phyloP scores from a whole-genome alignment of 2,329 filamentous ascomycete species.

The Bipolaris bicolor region DNA sequence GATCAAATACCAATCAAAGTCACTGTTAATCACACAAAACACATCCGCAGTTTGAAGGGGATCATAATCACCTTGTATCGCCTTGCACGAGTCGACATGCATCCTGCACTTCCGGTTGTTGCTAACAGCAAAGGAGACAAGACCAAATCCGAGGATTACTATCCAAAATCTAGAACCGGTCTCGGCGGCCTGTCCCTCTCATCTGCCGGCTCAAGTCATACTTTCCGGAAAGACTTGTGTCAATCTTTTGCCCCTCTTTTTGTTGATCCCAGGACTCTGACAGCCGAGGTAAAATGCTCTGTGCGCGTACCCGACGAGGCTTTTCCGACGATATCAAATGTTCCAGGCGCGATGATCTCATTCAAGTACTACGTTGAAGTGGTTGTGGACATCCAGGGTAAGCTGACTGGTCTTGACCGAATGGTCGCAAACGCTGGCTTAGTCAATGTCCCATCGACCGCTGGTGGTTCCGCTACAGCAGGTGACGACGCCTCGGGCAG shows the following conservation, averaged over 20 bases:
- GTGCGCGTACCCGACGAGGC: conserved; percentile 87
- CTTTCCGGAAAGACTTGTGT: conserved; percentile 94
- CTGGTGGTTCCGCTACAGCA: conserved; percentile 46
- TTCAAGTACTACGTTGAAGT: conserved; percentile 96
- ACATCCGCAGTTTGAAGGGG: conserved; percentile 87
- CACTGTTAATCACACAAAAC: conserved; percentile 84
- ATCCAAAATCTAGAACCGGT: conserved; percentile 84
- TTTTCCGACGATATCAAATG: conserved; percentile 88
- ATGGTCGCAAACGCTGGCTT: conserved; percentile 63
- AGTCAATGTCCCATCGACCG: conserved; percentile 54
- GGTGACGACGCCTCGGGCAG: conserved; percentile 51
- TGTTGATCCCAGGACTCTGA: conserved; percentile 79
- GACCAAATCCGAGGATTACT: conserved; percentile 79
- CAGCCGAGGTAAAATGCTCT: conserved; percentile 79
- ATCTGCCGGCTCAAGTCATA: conserved; percentile 82
- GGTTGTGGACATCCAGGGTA: conserved; percentile 88
- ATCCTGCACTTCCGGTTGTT: conserved; percentile 66
- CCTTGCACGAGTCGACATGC: conserved; percentile 86
- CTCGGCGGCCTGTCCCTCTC: conserved; percentile 85
- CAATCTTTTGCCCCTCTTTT: conserved; percentile 89
- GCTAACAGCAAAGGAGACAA: conserved; percentile 70
- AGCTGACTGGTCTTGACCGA: conserved; percentile 75
- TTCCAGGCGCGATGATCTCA: conserved; percentile 91
- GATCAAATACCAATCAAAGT: conserved; percentile 82
- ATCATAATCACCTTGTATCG: conserved; percentile 92